phyloP scores from a whole-genome alignment of 192 early-diverging fungal species.

The Irineochytrium annulatum region DNA sequence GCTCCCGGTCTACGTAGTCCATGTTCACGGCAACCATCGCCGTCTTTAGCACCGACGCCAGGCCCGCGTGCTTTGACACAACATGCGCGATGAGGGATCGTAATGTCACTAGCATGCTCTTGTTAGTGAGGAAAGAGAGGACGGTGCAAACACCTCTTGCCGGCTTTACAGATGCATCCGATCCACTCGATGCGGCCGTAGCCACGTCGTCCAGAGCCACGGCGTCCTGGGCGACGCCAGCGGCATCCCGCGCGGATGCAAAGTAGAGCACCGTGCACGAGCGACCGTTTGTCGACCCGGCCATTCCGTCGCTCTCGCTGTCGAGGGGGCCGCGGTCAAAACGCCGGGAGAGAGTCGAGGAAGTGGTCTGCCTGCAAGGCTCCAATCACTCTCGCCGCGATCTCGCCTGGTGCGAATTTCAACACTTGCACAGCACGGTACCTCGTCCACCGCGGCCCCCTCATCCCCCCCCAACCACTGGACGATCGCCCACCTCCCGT shows the following conservation, averaged over 20 bases:
- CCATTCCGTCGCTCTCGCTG: too few species aligned
- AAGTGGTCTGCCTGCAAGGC: too few species aligned
- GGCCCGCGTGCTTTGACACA: not conserved
- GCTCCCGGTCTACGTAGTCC: not conserved
- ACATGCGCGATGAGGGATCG: not conserved
- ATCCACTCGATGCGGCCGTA: not conserved
- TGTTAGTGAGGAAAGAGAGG: not conserved
- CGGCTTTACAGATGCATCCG: not conserved
- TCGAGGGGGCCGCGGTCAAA: too few species aligned
- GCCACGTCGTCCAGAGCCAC: not conserved
- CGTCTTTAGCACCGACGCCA: not conserved
- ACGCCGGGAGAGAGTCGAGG: too few species aligned
- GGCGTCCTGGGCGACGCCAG: not conserved
- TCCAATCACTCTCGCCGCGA: too few species aligned
- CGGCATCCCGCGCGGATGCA: conserved; percentile 2
- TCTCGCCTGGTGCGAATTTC: too few species aligned
- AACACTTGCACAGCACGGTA: too few species aligned
- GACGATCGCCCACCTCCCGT: too few species aligned
- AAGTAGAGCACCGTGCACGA: conserved; percentile 2
- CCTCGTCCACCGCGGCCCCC: too few species aligned
- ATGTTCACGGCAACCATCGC: not conserved
- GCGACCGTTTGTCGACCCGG: too few species aligned
- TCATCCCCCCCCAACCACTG: too few species aligned
- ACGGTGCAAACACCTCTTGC: too few species aligned
- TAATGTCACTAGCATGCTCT: not conserved